Conservation (phyloP, 192 early-diverging fungal genomes). For the Phlyctochytrium bullatum region DNA sequence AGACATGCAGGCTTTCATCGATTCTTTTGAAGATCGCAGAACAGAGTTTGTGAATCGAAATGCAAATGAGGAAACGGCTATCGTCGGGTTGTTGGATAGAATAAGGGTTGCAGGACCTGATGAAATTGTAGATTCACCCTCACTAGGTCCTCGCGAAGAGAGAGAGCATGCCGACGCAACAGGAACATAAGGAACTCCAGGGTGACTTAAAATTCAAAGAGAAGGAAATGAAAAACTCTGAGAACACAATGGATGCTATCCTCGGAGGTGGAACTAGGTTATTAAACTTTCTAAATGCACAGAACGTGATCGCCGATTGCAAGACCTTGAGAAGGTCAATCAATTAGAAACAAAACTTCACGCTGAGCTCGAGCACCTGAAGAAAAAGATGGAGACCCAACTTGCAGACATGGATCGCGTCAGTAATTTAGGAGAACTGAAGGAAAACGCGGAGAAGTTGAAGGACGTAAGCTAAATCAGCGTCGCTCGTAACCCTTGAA, state of each 20-base stretch:
- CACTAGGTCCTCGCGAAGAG: slow-evolving; percentile 24
- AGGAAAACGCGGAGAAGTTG: slow-evolving; percentile 33
- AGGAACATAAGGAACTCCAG: slow-evolving; percentile 49
- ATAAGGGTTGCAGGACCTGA: slow-evolving; percentile 35
- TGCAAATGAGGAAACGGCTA: slow-evolving; percentile 32
- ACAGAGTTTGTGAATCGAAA: slow-evolving; percentile 31
- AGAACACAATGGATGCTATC: slow-evolving; percentile 53
- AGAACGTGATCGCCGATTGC: slow-evolving; percentile 51
- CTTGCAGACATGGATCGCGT: slow-evolving; percentile 35
- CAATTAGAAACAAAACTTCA: slow-evolving; percentile 55
- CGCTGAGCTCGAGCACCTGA: slow-evolving; percentile 45
- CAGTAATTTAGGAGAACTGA: slow-evolving; percentile 45
- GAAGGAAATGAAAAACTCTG: slow-evolving; percentile 59
- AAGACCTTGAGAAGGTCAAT: slow-evolving; percentile 58
- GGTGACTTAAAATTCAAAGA: slow-evolving; percentile 61
- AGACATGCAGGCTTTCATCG: slow-evolving; percentile 58
- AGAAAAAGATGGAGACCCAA: slow-evolving; percentile 34
- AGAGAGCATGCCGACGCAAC: slow-evolving; percentile 42
- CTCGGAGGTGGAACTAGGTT: slow-evolving; percentile 31
- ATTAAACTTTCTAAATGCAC: not conserved
- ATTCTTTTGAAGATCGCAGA: slow-evolving; percentile 44
- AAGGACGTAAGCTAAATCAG: slow-evolving; percentile 29
- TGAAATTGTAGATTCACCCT: not conserved
- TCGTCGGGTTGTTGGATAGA: slow-evolving; percentile 40
- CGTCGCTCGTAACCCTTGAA: slow-evolving; percentile 10